Percentiles rank a stretch among this genome's conserved stretches.
These are phyloP conservation scores for Colletotrichum ledebouriae DNA, from an alignment of 2,329 filamentous ascomycete species.

Conservation along the genomic window DNA sequence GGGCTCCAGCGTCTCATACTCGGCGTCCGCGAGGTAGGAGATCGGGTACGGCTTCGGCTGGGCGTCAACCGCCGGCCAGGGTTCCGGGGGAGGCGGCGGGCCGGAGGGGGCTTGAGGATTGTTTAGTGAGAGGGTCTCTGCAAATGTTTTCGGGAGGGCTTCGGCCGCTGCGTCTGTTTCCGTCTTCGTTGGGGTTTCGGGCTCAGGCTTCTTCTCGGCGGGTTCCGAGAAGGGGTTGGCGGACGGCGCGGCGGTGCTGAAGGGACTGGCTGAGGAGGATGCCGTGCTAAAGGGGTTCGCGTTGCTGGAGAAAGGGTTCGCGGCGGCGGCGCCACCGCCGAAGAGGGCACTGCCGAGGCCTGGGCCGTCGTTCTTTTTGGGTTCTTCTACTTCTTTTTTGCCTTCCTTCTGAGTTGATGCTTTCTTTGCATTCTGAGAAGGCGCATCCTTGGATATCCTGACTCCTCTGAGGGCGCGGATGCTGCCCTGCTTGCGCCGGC, in stretches of 20 bases:
- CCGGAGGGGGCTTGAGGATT: slow-evolving; percentile 55
- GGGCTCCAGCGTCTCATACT: slow-evolving; percentile 87
- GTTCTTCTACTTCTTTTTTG: slow-evolving; percentile 51
- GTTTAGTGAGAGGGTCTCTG: slow-evolving; percentile 83
- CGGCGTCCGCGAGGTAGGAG: slow-evolving; percentile 87
- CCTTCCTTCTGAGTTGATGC: slow-evolving; percentile 51
- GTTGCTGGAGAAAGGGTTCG: slow-evolving; percentile 73
- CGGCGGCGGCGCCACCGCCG: slow-evolving; percentile 58
- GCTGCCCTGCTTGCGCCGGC: slow-evolving; percentile 85
- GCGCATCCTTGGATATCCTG: slow-evolving; percentile 63
- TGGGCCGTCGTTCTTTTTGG: slow-evolving; percentile 52
- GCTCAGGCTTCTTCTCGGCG: slow-evolving; percentile 50
- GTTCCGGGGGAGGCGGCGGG: slow-evolving; percentile 65
- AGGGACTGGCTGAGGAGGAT: slow-evolving; percentile 57
- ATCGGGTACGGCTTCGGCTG: slow-evolving; percentile 80
- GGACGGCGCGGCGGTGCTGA: slow-evolving; percentile 51
- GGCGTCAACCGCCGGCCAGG: slow-evolving; percentile 78
- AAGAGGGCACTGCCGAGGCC: slow-evolving; percentile 78
- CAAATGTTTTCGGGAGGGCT: slow-evolving; percentile 72
- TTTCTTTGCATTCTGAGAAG: slow-evolving; percentile 45
- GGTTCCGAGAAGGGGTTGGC: slow-evolving; percentile 49
- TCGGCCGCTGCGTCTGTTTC: slow-evolving; percentile 34
- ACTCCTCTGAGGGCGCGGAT: slow-evolving; percentile 81
- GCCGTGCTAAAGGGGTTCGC: slow-evolving; percentile 45
- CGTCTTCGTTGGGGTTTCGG: slow-evolving; percentile 37